Base-by-base conservation (phyloP, 2,329 filamentous ascomycete species). In the Madurella mycetomatis region DNA sequence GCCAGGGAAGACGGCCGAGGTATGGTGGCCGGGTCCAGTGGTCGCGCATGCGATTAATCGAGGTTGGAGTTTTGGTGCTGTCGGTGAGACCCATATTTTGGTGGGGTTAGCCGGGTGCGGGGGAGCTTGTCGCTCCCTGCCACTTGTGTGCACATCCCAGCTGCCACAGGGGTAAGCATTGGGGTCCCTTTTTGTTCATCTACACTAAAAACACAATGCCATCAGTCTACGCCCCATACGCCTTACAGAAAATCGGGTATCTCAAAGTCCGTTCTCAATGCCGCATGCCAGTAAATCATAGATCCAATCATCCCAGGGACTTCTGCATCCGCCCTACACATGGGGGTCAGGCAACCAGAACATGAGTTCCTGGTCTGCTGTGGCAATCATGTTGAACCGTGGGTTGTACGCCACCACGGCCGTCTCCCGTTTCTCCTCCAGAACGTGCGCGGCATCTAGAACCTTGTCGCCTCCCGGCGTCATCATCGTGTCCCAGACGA, bases 321-420 rank as follows among this genome's bases (percentile, higher is more conserved):
- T 12, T 12, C n/a, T 17, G 44, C 39, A 41, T 30, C 32, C 39
- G 9, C 25, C 18, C 46, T 70, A 82, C 8, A 73, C 72, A 63
- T 81, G 76, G 42, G 83, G 81, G 67, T 90, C 87, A 1, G 88
- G 88, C 37, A 89, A 70, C 87, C 88, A 92, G 63, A 92, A 89
- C 17, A 89, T 72, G 56, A 90, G 75, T 51, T 96, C 91, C 66
- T 87, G 87, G 64, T 97, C 92, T 3, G 90, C 94, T 43, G 87
- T 94, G 9, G 90, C 92, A 62, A 97, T 81, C 75, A 96, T 85
- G 70, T 97, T 96, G 71, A 87, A 94, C 47, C 92, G 81, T 25
- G 92, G 94, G 67, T 96, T 97, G 69, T 91, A 94, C 18, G 88
- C 89, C 41, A 96, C 78, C 12, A 95, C 80, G 1, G 87, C 87